These are phyloP conservation scores for Mycena filopes DNA, from an alignment of 768 basidiomycete species.

Conservation along the genomic window DNA sequence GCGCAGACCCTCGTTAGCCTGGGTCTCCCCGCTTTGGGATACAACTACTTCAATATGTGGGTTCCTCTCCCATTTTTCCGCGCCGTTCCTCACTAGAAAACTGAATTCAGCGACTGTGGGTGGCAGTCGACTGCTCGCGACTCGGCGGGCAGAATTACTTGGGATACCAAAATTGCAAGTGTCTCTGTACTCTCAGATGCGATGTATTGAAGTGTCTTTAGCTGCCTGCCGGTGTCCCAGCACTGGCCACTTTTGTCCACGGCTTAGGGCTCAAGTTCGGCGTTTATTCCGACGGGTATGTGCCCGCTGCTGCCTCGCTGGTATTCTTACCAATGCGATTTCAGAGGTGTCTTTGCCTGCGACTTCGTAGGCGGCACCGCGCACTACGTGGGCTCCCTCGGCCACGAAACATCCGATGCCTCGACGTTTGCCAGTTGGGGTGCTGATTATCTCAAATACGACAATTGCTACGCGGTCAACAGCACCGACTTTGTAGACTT, in stretches of 20 bases:
- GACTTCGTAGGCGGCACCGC: constrained; percentile 58
- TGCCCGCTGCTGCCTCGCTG: background rate
- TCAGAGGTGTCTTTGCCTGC: constrained; percentile 56
- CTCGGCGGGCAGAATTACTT: constrained; percentile 54
- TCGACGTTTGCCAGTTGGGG: constrained; percentile 60
- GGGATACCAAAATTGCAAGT: constrained; percentile 47
- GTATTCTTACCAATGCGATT: background rate
- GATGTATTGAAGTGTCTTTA: background rate
- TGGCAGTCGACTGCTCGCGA: constrained; percentile 58
- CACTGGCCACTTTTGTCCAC: constrained; percentile 51
- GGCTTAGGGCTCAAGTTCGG: constrained; percentile 62
- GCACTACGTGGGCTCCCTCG: constrained; percentile 57
- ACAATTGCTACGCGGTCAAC: constrained; percentile 61
- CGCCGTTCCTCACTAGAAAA: background rate
- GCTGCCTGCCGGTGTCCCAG: constrained; percentile 51
- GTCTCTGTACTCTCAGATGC: background rate
- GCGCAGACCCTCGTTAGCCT: constrained; percentile 52
- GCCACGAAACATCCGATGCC: constrained; percentile 59
- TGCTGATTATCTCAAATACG: constrained; percentile 59
- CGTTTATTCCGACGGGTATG: constrained; percentile 56
- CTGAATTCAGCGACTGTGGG: constrained; percentile 55
- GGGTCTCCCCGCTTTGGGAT: constrained; percentile 51
- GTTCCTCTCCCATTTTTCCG: background rate
- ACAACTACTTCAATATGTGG: constrained; percentile 57
- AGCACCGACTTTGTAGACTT: constrained; percentile 57